Conservation (phyloP, 352 stramenopile species). For the Globisporangium orthogonon region DNA sequence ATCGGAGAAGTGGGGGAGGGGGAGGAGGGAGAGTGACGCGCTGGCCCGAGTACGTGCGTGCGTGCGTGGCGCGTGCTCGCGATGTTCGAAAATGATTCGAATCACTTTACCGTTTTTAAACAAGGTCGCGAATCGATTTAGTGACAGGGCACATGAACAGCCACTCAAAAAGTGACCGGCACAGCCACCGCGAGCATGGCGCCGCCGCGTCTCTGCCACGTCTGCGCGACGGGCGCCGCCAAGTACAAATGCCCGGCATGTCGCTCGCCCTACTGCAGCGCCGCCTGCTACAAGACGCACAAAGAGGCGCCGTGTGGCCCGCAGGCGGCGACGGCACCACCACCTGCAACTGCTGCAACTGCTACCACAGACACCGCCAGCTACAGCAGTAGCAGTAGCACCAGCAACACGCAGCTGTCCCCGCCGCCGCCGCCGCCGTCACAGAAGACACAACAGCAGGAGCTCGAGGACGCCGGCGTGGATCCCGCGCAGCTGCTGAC, state of each 20-base stretch:
- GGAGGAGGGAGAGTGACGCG: too few relatives aligned
- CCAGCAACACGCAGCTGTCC: neutral
- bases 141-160: neutral
- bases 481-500: slow-evolving; percentile 39
- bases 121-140: too few relatives aligned
- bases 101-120: too few relatives aligned
- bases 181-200: slow-evolving; percentile 17
- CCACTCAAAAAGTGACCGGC: neutral
- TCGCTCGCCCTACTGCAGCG: slow-evolving; percentile 64
- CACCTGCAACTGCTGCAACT: slow-evolving; percentile 1
- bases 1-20: neutral
- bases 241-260: slow-evolving; percentile 86
- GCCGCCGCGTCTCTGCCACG: slow-evolving; percentile 28
- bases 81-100: too few relatives aligned
- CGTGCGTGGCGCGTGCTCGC: too few relatives aligned
- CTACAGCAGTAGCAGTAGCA: neutral
- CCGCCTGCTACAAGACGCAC: slow-evolving; percentile 74
- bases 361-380: neutral
- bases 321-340: slow-evolving; percentile 4
- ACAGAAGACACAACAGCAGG: slow-evolving; percentile 16
- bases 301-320: slow-evolving; percentile 56
- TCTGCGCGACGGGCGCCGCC: slow-evolving; percentile 44
- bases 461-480: slow-evolving; percentile 11
- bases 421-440: neutral
- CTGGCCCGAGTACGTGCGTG: too few relatives aligned